Evolutionary conservation across 2,329 filamentous ascomycete species (phyloP).

Genomic region (Pseudogymnoascus sp.): DNA sequence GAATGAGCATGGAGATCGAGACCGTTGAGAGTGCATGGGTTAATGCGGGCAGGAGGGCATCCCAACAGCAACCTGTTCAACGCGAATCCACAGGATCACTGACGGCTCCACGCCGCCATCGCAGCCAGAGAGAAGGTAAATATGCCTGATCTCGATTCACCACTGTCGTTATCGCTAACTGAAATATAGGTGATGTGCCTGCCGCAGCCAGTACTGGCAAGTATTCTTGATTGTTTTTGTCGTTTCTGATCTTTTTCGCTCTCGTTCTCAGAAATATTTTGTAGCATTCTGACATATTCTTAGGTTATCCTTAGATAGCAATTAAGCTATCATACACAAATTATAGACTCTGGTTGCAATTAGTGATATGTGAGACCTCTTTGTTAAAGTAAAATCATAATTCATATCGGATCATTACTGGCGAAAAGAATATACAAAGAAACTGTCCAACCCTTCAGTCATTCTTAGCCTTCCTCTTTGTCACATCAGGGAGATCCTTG

Average conservation of each 20-base stretch:
- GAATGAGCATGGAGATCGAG: neutral
- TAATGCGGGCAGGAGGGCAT: neutral
- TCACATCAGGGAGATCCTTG: neutral
- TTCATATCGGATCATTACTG: slow-evolving; percentile 5
- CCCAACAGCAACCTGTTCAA: neutral
- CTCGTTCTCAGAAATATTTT: neutral
- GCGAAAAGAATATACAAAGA: slow-evolving; percentile 3
- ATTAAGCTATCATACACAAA: neutral
- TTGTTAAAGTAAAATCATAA: neutral
- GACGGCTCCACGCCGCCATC: neutral
- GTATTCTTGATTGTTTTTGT: neutral
- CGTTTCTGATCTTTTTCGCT: neutral
- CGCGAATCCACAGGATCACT: neutral
- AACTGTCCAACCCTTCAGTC: neutral
- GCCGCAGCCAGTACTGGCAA: neutral
- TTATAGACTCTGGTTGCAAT: neutral
- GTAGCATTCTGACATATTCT: neutral
- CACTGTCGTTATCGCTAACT: neutral
- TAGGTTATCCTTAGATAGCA: neutral
- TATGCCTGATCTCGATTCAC: neutral
- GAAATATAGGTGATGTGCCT: neutral
- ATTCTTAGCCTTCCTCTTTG: neutral
- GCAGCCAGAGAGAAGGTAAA: slow-evolving; percentile 2
- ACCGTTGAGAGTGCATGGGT: neutral
- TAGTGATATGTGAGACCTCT: neutral